Evolutionary conservation across 2,329 filamentous ascomycete genomes (phyloP).

Genomic region (Zymoseptoria brevis): DNA sequence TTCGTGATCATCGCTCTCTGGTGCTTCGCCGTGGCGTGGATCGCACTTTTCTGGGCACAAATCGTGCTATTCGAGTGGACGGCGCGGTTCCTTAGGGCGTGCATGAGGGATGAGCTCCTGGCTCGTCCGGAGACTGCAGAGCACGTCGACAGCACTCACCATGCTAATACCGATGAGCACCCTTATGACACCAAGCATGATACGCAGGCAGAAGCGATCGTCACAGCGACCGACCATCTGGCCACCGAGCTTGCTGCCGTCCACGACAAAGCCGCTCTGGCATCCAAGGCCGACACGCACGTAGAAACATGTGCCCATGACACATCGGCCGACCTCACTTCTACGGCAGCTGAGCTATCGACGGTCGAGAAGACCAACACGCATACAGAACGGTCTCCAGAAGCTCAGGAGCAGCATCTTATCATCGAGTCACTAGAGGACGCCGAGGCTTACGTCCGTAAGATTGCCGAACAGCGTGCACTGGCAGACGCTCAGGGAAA

Average conservation of each 20-base stretch:
- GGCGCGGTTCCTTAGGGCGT: slow-evolving; percentile 4
- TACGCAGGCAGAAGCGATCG: neutral
- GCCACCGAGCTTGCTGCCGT: neutral
- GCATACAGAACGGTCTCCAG: neutral
- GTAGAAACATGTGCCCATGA: neutral
- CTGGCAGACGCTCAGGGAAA: neutral
- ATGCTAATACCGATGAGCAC: neutral
- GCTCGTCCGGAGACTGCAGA: neutral
- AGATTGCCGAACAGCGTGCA: neutral
- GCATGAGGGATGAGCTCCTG: slow-evolving; percentile 1
- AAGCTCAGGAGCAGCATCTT: neutral
- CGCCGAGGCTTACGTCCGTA: neutral
- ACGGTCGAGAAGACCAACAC: neutral
- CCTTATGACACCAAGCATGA: neutral
- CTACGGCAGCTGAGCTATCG: neutral
- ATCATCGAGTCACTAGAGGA: neutral
- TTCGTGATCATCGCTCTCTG: slow-evolving; percentile 4
- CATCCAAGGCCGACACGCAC: neutral
- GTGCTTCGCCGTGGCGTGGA: slow-evolving; percentile 11
- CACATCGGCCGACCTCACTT: neutral
- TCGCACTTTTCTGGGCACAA: slow-evolving; percentile 12
- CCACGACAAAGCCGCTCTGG: neutral
- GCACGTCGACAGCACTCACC: neutral
- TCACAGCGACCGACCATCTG: neutral
- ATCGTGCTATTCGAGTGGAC: slow-evolving; percentile 6